Percentiles rank a stretch among this genome's conserved stretches.
Conservation (phyloP, 192 early-diverging fungal species). For the Podochytrium sp. region DNA sequence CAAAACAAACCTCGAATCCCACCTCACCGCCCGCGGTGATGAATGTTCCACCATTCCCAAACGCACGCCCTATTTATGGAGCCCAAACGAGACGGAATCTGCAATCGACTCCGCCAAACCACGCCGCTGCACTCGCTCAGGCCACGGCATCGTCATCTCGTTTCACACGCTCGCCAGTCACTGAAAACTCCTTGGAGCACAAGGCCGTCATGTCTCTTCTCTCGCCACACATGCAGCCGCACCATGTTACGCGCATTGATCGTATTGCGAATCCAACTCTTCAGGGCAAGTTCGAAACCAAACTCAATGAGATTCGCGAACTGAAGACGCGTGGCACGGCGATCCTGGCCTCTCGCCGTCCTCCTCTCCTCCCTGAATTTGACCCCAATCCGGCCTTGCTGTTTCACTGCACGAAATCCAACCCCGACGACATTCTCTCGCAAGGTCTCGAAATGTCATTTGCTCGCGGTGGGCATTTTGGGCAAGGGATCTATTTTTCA, state of each 20-base stretch:
- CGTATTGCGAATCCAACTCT: background rate
- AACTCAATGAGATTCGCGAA: background rate
- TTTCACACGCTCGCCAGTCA: background rate
- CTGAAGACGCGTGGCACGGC: background rate
- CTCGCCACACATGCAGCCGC: background rate
- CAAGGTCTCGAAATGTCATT: background rate
- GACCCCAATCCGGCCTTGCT: conserved; percentile 3
- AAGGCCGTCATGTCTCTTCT: background rate
- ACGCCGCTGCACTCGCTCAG: background rate
- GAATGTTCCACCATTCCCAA: too few species aligned
- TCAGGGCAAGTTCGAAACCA: background rate
- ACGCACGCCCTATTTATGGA: too few species aligned
- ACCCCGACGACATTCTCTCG: background rate
- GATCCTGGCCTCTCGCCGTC: too few species aligned
- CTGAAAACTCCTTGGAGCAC: background rate
- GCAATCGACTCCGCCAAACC: background rate
- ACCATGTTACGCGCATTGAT: background rate
- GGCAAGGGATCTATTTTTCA: conserved; percentile 8
- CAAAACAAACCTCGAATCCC: too few species aligned
- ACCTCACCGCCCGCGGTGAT: too few species aligned
- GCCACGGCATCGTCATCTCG: background rate
- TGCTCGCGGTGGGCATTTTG: background rate
- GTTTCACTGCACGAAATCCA: background rate
- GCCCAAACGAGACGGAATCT: too few species aligned
- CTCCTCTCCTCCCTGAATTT: background rate